Evolutionary conservation across 2,329 filamentous ascomycete genomes (phyloP).

Genomic region (Eurotiales sp.): DNA sequence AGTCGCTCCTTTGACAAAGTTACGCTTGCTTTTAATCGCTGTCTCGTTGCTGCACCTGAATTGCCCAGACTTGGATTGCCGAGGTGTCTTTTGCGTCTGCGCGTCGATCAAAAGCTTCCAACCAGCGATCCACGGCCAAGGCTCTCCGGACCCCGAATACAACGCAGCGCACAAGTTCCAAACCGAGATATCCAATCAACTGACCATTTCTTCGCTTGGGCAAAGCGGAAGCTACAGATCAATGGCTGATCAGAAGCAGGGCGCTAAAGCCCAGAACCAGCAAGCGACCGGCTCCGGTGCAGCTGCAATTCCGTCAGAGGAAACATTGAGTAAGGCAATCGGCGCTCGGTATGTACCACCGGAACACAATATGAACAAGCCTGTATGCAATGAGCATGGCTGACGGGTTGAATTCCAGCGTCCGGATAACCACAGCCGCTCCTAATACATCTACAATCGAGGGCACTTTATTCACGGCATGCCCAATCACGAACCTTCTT

Average conservation of each 20-base stretch:
- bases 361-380: neutral
- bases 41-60: too few relatives aligned
- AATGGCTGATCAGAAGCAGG: slow-evolving; percentile 59
- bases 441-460: slow-evolving; percentile 52
- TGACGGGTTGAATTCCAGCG: slow-evolving; percentile 34
- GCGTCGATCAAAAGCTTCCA: neutral
- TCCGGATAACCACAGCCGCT: slow-evolving; percentile 55
- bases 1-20: slow-evolving; percentile 13
- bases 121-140: too few relatives aligned
- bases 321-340: slow-evolving; percentile 56
- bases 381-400: neutral
- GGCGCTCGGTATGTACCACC: slow-evolving; percentile 55
- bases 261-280: slow-evolving; percentile 49
- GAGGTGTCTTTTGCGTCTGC: too few relatives aligned
- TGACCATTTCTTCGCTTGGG: neutral
- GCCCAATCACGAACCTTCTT: slow-evolving; percentile 58
- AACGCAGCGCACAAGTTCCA: neutral
- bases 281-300: slow-evolving; percentile 34
- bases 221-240: neutral
- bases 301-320: slow-evolving; percentile 49
- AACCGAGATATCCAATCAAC: neutral
- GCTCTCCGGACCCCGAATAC: neutral
- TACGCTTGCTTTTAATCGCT: neutral
- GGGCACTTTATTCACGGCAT: slow-evolving; percentile 60
- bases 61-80: too few relatives aligned